These are phyloP conservation scores for Ophiocordyceps camponoti-floridani DNA, from an alignment of 2,329 filamentous ascomycete genomes.

Conservation along the genomic window DNA sequence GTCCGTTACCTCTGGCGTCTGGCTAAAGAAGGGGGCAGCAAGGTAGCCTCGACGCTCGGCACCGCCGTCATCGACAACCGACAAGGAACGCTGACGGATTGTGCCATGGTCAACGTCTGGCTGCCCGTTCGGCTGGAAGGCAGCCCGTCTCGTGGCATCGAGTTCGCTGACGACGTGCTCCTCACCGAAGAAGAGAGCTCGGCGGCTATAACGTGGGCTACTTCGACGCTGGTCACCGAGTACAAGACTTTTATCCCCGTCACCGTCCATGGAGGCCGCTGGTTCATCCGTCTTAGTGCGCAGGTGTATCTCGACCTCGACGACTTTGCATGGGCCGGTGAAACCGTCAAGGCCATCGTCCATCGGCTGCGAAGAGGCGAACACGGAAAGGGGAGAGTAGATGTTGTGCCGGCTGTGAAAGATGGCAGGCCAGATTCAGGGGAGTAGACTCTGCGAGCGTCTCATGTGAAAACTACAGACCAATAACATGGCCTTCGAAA, in stretches of 20 bases:
- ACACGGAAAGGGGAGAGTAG: background rate
- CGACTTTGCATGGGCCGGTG: background rate
- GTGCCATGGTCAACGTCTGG: slow-evolving; percentile 1
- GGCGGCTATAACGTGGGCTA: background rate
- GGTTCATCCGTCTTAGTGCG: background rate
- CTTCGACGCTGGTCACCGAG: background rate
- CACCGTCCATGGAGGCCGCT: background rate
- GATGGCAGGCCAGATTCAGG: too few relatives aligned
- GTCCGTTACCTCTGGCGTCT: background rate
- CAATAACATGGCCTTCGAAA: too few relatives aligned
- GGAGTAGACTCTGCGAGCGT: too few relatives aligned
- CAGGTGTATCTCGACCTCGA: background rate
- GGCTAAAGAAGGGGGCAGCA: background rate
- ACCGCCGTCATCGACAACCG: background rate
- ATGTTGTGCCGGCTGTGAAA: too few relatives aligned
- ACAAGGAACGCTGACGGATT: background rate
- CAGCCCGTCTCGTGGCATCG: background rate
- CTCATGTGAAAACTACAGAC: too few relatives aligned
- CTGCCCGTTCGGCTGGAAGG: background rate
- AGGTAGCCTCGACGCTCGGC: background rate
- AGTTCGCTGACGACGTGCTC: background rate
- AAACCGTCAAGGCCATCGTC: background rate
- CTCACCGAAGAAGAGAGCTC: background rate
- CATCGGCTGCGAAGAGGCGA: background rate
- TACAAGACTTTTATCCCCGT: background rate